A percentile compares a stretch with the other conserved stretches of the same genome.
phyloP scores from a whole-genome alignment of 192 early-diverging fungal genomes.

The Backusella macrospora region DNA sequence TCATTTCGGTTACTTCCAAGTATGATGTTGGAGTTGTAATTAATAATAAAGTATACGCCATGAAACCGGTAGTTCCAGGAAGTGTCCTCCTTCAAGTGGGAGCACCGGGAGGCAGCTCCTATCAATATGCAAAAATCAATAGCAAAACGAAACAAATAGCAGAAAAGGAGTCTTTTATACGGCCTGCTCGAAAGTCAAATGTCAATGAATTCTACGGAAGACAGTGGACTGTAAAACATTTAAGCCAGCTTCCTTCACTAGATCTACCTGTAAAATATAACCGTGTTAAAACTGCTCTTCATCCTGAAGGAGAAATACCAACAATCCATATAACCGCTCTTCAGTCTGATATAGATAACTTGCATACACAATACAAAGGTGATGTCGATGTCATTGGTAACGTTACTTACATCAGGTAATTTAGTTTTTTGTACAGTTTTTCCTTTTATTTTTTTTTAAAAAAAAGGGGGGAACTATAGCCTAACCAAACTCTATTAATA shows the following conservation, averaged over 20 bases:
- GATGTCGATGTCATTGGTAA: slow-evolving; percentile 23
- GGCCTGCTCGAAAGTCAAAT: neutral
- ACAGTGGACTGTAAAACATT: slow-evolving; percentile 5
- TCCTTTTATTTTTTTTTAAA: neutral
- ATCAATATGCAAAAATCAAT: slow-evolving; percentile 16
- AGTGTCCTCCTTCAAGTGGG: slow-evolving; percentile 16
- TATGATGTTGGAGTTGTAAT: slow-evolving; percentile 7
- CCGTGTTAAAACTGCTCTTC: neutral
- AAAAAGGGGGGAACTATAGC: neutral
- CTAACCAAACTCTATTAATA: neutral
- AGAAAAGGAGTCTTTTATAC: slow-evolving; percentile 20
- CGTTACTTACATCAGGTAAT: slow-evolving; percentile 34
- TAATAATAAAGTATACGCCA: neutral
- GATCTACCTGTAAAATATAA: neutral
- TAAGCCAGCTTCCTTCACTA: slow-evolving; percentile 12
- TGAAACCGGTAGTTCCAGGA: neutral
- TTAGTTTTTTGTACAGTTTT: neutral
- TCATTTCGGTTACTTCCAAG: neutral
- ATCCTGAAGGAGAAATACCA: slow-evolving; percentile 24
- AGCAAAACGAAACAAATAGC: neutral
- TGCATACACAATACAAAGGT: slow-evolving; percentile 16
- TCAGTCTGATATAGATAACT: slow-evolving; percentile 14
- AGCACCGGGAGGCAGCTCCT: slow-evolving; percentile 4
- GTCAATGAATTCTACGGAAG: slow-evolving; percentile 29
- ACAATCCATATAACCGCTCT: slow-evolving; percentile 23